Evolutionary conservation across 306 rosid species (phyloP).

Genomic region (Malus asiatica): DNA sequence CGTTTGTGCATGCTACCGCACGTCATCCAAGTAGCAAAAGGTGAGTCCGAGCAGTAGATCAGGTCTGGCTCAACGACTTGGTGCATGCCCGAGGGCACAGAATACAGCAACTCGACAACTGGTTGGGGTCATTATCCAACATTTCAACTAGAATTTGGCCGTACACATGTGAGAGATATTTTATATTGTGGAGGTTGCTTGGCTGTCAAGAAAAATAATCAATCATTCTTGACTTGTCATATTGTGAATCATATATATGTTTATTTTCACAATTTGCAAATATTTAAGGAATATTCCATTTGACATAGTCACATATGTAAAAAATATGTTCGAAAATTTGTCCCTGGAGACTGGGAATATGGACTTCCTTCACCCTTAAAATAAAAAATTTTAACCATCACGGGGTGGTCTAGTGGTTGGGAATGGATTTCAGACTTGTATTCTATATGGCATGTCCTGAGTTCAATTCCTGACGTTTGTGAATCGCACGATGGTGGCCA

Average conservation of each 20-base stretch:
- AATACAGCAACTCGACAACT: background rate
- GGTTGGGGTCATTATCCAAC: background rate
- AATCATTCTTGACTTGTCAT: background rate
- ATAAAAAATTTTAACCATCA: too few species aligned
- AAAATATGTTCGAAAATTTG: background rate
- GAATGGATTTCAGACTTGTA: too few species aligned
- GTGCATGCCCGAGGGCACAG: background rate
- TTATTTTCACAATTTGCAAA: background rate
- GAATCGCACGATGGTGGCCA: too few species aligned
- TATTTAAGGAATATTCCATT: background rate
- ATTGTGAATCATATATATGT: background rate
- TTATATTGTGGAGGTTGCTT: background rate
- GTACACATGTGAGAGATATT: background rate
- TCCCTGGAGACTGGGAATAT: background rate
- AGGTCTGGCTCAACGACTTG: background rate
- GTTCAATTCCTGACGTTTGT: too few species aligned
- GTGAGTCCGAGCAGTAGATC: background rate
- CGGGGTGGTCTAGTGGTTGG: too few species aligned
- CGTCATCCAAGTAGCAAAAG: background rate
- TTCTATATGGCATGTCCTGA: rapidly evolving
- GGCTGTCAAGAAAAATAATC: background rate
- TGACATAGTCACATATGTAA: background rate
- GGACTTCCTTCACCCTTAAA: background rate
- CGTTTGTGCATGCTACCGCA: background rate
- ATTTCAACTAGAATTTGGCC: background rate